phyloP scores from a whole-genome alignment of 192 early-diverging fungal species.

The Coemansia furcata region DNA sequence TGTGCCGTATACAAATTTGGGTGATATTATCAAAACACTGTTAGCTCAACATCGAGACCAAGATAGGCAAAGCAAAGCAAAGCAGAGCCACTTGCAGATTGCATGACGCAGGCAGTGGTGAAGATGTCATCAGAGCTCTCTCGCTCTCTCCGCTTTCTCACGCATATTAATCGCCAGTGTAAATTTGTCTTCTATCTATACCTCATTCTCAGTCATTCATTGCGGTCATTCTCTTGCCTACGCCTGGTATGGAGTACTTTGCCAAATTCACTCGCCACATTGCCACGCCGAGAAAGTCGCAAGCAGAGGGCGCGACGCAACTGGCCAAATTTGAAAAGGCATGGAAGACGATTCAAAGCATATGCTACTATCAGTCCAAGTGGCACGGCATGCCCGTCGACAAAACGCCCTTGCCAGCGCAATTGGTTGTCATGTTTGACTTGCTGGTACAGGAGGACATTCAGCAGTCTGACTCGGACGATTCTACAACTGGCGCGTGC shows the following conservation, averaged over 20 bases:
- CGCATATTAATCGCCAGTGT: background rate
- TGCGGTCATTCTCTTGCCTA: background rate
- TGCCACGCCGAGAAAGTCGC: conserved; percentile 57
- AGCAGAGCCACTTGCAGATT: background rate
- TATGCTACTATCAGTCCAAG: conserved; percentile 47
- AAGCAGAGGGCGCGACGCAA: conserved; percentile 60
- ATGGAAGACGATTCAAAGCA: conserved; percentile 59
- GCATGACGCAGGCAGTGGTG: background rate
- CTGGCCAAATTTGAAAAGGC: conserved; percentile 69
- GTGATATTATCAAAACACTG: background rate
- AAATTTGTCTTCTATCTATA: background rate
- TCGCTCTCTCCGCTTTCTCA: background rate
- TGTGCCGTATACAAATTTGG: background rate
- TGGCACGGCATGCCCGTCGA: conserved; percentile 53
- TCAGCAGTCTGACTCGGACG: conserved; percentile 62
- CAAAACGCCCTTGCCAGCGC: conserved; percentile 73
- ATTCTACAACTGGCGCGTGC: conserved; percentile 75
- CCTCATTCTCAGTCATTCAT: background rate
- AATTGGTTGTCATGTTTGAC: conserved; percentile 81
- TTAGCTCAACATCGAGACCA: background rate
- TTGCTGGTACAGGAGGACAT: conserved; percentile 84
- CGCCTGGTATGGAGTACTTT: conserved; percentile 62
- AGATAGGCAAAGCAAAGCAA: background rate
- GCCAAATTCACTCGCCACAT: conserved; percentile 64
- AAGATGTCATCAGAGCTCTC: background rate